Conservation (phyloP, 2,329 filamentous ascomycete genomes). For the Aspergillus spinulosporus region DNA sequence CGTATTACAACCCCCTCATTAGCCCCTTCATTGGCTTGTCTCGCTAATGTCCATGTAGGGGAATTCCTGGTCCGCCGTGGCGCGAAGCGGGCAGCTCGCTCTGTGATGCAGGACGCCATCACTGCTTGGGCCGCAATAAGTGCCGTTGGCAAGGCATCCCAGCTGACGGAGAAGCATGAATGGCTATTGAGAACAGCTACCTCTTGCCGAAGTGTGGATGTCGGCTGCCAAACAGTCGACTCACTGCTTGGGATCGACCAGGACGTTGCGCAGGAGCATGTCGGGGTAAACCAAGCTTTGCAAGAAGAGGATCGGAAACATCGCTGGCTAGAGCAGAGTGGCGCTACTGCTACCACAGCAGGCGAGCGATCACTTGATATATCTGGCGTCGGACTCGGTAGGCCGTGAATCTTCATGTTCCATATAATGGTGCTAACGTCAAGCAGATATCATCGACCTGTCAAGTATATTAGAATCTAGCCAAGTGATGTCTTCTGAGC, state of each 20-base stretch:
- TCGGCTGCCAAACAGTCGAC: constrained; percentile 58
- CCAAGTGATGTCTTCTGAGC: constrained; percentile 64
- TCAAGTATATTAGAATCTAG: constrained; percentile 65
- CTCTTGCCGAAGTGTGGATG: constrained; percentile 54
- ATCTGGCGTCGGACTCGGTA: constrained; percentile 43
- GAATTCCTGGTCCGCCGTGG: constrained; percentile 60
- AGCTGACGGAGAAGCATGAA: constrained; percentile 60
- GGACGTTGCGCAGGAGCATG: constrained; percentile 33
- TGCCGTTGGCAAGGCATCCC: constrained; percentile 59
- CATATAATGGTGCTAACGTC: constrained; percentile 35
- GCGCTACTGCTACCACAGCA: constrained; percentile 28
- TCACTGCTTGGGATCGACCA: constrained; percentile 47
- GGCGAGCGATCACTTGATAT: constrained; percentile 45
- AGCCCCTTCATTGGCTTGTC: background rate
- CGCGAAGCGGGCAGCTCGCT: constrained; percentile 59
- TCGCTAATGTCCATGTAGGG: constrained; percentile 24
- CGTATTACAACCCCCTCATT: constrained; percentile 2
- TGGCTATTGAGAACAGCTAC: constrained; percentile 60
- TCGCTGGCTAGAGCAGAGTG: constrained; percentile 46
- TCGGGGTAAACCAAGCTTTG: constrained; percentile 31
- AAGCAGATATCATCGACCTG: constrained; percentile 64
- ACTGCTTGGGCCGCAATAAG: constrained; percentile 60
- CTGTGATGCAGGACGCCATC: constrained; percentile 59
- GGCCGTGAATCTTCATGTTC: constrained; percentile 6
- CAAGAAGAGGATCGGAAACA: constrained; percentile 44